phyloP scores from a whole-genome alignment of 2,329 filamentous ascomycete species.

The Paraconiothyrium sp. region DNA sequence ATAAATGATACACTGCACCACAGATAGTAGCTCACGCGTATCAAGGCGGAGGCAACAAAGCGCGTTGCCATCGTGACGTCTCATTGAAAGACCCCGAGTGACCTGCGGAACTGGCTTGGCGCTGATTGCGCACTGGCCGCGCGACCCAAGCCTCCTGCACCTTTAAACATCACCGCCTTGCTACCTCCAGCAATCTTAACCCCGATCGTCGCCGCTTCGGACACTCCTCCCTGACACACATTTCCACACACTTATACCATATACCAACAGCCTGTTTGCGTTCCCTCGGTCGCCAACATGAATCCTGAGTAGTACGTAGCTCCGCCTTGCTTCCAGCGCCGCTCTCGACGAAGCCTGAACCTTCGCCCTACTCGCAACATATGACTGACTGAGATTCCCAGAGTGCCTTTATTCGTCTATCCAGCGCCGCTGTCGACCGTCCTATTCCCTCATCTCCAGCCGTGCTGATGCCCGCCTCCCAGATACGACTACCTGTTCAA shows the following conservation, averaged over 20 bases:
- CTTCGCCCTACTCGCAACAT: conserved; percentile 19
- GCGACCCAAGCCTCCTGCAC: conserved; percentile 13
- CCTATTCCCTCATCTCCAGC: conserved; percentile 17
- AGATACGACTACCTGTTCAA: conserved; percentile 99
- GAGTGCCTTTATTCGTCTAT: conserved; percentile 29
- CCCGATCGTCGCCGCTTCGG: conserved; percentile 15
- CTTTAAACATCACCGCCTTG: conserved; percentile 16
- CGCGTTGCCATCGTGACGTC: conserved; percentile 13
- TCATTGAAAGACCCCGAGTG: conserved; percentile 6
- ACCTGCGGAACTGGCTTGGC: conserved; percentile 11
- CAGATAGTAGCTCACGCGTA: not conserved
- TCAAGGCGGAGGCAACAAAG: not conserved
- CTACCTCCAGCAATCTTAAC: conserved; percentile 9
- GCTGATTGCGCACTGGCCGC: conserved; percentile 14
- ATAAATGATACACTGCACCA: not conserved
- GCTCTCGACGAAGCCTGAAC: conserved; percentile 27
- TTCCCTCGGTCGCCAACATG: conserved; percentile 67
- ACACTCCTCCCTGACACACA: conserved; percentile 6
- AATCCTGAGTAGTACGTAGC: conserved; percentile 89
- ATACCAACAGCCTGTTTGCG: conserved; percentile 20
- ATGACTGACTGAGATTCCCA: conserved; percentile 39
- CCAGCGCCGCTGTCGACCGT: conserved; percentile 13
- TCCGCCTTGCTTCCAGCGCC: conserved; percentile 42
- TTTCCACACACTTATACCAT: conserved; percentile 19
- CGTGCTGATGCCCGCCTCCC: conserved; percentile 37